phyloP scores from a whole-genome alignment of 805 yeast species.

The Priceomyces carsonii region DNA sequence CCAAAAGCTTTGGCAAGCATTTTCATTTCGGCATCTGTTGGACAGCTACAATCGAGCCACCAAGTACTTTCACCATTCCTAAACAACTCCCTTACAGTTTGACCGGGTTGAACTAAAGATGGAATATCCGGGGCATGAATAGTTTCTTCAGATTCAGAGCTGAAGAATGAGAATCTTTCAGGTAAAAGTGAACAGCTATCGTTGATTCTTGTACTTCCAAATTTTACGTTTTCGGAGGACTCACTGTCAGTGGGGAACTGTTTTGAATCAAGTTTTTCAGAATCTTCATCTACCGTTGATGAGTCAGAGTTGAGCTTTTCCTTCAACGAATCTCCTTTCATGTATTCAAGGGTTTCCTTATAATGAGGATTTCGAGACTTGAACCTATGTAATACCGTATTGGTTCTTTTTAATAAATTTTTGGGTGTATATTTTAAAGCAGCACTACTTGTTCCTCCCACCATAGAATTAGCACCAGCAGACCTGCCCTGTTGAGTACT shows the following conservation, averaged over 20 bases:
- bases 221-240: slow-evolving; percentile 36
- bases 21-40: slow-evolving; percentile 94
- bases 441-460: slow-evolving; percentile 43
- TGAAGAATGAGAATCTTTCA: slow-evolving; percentile 81
- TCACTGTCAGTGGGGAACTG: slow-evolving; percentile 14
- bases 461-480: slow-evolving; percentile 3
- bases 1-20: slow-evolving; percentile 91
- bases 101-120: slow-evolving; percentile 65
- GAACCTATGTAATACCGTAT: slow-evolving; percentile 6
- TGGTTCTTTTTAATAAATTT: slow-evolving; percentile 24
- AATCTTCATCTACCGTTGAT: slow-evolving; percentile 21
- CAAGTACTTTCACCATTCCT: slow-evolving; percentile 75
- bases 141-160: slow-evolving; percentile 81
- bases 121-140: slow-evolving; percentile 87
- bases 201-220: slow-evolving; percentile 38
- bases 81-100: slow-evolving; percentile 68
- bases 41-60: slow-evolving; percentile 96
- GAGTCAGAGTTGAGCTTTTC: slow-evolving; percentile 20
- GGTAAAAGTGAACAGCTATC: slow-evolving; percentile 43
- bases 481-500: slow-evolving; percentile 14
- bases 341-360: neutral
- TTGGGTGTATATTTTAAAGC: slow-evolving; percentile 66
- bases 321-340: neutral
- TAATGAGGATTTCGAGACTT: slow-evolving; percentile 6
- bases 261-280: slow-evolving; percentile 8